These are phyloP conservation scores for Suillus americanus DNA, from an alignment of 768 basidiomycete species.

Conservation along the genomic window DNA sequence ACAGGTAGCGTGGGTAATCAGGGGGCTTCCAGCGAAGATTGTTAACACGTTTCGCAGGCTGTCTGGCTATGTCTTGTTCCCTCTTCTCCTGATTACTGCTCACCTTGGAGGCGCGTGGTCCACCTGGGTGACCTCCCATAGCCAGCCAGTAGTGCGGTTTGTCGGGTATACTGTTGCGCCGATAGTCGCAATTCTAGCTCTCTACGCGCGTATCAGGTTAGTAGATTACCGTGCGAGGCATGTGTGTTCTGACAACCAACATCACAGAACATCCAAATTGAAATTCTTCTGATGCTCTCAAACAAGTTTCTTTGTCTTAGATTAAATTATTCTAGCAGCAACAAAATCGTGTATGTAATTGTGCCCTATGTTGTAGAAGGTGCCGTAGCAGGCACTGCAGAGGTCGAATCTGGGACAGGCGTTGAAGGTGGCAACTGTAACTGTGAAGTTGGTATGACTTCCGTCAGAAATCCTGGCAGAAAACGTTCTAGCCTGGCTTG, in stretches of 20 bases:
- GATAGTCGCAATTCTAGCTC: conserved; percentile 38
- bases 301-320: conserved; percentile 1
- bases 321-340: conserved; percentile 8
- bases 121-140: conserved; percentile 48
- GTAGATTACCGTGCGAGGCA: conserved; percentile 12
- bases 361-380: conserved; percentile 11
- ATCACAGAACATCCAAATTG: conserved; percentile 62
- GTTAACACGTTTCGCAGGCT: conserved; percentile 38
- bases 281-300: conserved; percentile 40
- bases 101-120: conserved; percentile 76
- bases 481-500: conserved; percentile 87
- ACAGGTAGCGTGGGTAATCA: conserved; percentile 47
- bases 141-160: conserved; percentile 39
- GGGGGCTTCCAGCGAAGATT: not conserved
- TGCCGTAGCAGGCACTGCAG: conserved; percentile 9
- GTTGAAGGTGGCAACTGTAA: conserved; percentile 8
- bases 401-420: not conserved
- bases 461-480: conserved; percentile 84
- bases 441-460: conserved; percentile 53
- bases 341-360: conserved; percentile 5
- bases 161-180: conserved; percentile 58
- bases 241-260: conserved; percentile 3
- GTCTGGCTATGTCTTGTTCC: conserved; percentile 73
- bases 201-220: conserved; percentile 55
- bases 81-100: conserved; percentile 57